phyloP scores from a whole-genome alignment of 2,329 filamentous ascomycete species.

The Fusarium verrucosum region DNA sequence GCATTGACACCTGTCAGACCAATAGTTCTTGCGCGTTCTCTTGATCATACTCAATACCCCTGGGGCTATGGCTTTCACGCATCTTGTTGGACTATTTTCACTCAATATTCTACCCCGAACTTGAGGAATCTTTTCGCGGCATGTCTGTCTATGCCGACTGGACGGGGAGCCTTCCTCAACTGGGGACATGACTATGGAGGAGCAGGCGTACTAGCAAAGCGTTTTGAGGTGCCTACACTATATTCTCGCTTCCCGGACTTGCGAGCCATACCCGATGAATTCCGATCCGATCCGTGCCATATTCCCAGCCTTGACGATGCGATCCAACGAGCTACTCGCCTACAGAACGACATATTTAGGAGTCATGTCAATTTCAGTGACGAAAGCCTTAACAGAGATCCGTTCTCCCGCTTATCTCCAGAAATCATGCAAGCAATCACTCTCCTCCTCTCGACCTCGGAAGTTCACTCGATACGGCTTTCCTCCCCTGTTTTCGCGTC shows the following conservation, averaged over 20 bases:
- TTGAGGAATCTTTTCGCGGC: background rate
- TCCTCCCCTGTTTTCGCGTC: constrained; percentile 15
- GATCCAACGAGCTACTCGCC: background rate
- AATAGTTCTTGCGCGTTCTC: background rate
- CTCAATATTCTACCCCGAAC: background rate
- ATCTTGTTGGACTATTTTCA: constrained; percentile 18
- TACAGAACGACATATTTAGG: background rate
- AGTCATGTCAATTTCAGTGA: background rate
- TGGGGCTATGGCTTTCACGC: constrained; percentile 31
- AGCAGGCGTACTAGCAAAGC: accelerated
- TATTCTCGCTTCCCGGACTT: background rate
- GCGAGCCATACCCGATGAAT: accelerated
- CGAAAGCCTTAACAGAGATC: background rate
- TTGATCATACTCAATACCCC: accelerated
- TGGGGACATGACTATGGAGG: constrained; percentile 27
- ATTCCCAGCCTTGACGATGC: accelerated
- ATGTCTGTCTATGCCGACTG: constrained; percentile 20
- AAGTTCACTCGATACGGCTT: constrained; percentile 19
- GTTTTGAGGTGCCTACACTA: background rate
- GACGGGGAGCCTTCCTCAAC: background rate
- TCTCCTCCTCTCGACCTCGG: background rate
- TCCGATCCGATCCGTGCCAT: accelerated
- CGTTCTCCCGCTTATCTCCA: constrained; percentile 1
- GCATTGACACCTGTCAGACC: too few relatives aligned
- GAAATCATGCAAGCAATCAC: constrained; percentile 19